phyloP scores from a whole-genome alignment of 495 filamentous ascomycete species.

The Penicillium chermesinum region DNA sequence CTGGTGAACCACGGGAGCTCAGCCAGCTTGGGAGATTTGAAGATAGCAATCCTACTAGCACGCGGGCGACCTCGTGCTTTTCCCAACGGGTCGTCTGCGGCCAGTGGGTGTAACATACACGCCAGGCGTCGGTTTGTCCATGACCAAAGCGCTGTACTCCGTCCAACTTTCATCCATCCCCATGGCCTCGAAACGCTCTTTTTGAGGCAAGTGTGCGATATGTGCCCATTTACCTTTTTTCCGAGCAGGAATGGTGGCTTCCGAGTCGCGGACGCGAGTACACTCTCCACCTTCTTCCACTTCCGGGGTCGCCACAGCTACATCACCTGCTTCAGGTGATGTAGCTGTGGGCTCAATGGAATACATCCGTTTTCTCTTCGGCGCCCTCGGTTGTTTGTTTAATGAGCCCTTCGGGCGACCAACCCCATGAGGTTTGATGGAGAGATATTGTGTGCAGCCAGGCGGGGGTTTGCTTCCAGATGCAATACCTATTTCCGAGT shows the following conservation, averaged over 20 bases:
- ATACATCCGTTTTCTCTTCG: conserved; percentile 2
- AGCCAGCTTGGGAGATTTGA: conserved; percentile 41
- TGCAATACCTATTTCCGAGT: not conserved
- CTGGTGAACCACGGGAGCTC: conserved; percentile 36
- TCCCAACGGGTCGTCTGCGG: conserved; percentile 36
- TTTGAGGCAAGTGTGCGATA: conserved; percentile 29
- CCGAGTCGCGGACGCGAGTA: no score
- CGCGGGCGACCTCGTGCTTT: conserved; percentile 46
- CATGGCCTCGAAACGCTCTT: conserved; percentile 36
- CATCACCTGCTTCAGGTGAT: not conserved
- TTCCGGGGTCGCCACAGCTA: no score
- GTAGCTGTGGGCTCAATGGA: not conserved
- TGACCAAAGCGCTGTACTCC: conserved; percentile 37
- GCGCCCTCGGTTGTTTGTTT: not conserved
- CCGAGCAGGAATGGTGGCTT: conserved; percentile 1
- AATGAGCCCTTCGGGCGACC: conserved; percentile 7
- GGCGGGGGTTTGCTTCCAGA: not conserved
- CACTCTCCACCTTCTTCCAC: no score
- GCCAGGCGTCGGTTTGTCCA: conserved; percentile 40
- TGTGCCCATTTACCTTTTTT: conserved; percentile 15
- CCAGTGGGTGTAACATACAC: conserved; percentile 50
- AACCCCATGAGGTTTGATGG: not conserved
- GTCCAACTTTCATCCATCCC: conserved; percentile 43
- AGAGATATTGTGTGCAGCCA: not conserved
- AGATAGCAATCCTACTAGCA: conserved; percentile 45